These are phyloP conservation scores for Phytophthora vignae DNA, from an alignment of 352 stramenopile species.

Conservation along the genomic window DNA sequence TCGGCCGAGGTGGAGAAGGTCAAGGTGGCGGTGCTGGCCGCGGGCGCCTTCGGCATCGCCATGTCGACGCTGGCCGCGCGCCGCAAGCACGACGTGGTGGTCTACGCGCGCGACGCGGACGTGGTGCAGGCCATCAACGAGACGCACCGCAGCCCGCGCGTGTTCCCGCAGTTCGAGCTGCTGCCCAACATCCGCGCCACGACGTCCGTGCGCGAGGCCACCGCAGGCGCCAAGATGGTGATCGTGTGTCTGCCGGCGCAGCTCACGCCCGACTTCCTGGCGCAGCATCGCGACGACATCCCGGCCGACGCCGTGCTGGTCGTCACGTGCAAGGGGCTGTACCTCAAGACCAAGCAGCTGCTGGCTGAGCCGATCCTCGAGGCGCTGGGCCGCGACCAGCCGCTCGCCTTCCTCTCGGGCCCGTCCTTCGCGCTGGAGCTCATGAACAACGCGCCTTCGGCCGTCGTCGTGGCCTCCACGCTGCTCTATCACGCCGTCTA, in stretches of 20 bases:
- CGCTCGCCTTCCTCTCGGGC: constrained; percentile 95
- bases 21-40: constrained; percentile 92
- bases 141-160: constrained; percentile 89
- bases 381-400: constrained; percentile 91
- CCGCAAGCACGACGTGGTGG: constrained; percentile 90
- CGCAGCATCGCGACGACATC: constrained; percentile 88
- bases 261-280: constrained; percentile 93
- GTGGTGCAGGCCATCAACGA: constrained; percentile 93
- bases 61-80: constrained; percentile 93
- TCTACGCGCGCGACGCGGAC: constrained; percentile 89
- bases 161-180: constrained; percentile 92
- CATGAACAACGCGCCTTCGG: constrained; percentile 94
- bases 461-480: constrained; percentile 95
- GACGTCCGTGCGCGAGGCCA: constrained; percentile 85
- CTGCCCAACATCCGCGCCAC: constrained; percentile 89
- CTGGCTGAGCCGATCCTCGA: constrained; percentile 96
- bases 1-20: constrained; percentile 79
- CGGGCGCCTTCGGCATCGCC: constrained; percentile 96
- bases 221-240: constrained; percentile 91
- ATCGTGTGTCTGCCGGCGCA: constrained; percentile 97
- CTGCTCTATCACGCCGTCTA: constrained; percentile 91
- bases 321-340: constrained; percentile 96
- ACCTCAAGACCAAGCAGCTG: constrained; percentile 95
- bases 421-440: constrained; percentile 98
- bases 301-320: constrained; percentile 92